A percentile compares a stretch with the other conserved stretches of the same genome.
Evolutionary conservation across 768 basidiomycete genomes (phyloP).

Genomic region (Hericium rajendrae): DNA sequence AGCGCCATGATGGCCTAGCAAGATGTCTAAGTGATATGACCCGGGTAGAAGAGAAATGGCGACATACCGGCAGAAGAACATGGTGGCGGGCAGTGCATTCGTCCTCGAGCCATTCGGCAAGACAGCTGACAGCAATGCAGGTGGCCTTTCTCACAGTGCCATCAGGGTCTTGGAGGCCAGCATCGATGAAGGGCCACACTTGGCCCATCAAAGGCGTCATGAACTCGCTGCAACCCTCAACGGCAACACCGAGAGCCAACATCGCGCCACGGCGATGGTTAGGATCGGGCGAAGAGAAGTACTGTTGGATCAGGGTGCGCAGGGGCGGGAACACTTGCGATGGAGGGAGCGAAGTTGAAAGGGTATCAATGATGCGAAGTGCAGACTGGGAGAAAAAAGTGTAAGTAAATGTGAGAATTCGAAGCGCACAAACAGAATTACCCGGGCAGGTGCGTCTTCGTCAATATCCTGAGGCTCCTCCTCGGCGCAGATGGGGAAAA

Average conservation of each 20-base stretch:
- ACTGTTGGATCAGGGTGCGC: constrained; percentile 70
- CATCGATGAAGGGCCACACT: constrained; percentile 91
- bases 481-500: constrained; percentile 92
- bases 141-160: constrained; percentile 86
- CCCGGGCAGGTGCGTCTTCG: constrained; percentile 87
- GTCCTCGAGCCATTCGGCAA: constrained; percentile 96
- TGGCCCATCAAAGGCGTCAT: constrained; percentile 88
- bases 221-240: constrained; percentile 96
- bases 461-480: constrained; percentile 89
- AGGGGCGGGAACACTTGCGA: constrained; percentile 93
- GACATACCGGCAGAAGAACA: constrained; percentile 72
- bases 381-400: constrained; percentile 50
- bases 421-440: constrained; percentile 27
- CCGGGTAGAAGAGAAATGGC: neutral
- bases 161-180: constrained; percentile 78
- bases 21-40: neutral
- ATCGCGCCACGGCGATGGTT: constrained; percentile 82
- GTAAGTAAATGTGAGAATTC: constrained; percentile 4
- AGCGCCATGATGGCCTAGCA: constrained; percentile 79
- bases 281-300: constrained; percentile 75
- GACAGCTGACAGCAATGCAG: constrained; percentile 91
- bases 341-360: constrained; percentile 88
- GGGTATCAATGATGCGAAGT: constrained; percentile 87
- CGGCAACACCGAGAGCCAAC: constrained; percentile 89
- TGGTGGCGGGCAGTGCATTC: constrained; percentile 79